Base-by-base conservation (phyloP, 2,329 filamentous ascomycete genomes). In the Curvularia hawaiiensis region DNA sequence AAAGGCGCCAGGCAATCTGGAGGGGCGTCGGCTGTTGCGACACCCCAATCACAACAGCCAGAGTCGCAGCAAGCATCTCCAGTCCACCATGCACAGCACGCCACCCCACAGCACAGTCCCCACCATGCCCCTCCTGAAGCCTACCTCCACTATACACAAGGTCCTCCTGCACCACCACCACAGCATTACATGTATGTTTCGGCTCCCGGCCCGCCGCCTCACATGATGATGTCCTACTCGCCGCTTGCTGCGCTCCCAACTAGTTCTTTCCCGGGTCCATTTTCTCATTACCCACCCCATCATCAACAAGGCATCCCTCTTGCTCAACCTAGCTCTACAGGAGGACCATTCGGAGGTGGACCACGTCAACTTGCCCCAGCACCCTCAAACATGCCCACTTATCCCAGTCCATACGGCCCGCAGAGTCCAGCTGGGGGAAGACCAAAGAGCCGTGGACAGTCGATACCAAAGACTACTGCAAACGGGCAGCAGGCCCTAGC, bases 341-440 rank as follows among this genome's bases (percentile, higher is more conserved):
- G 26, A 18, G 51, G 46, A 41, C 45, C 24, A 2, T 60, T 54
- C 44, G 61, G 58, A 6, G 59, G 31, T 20, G 54, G 51, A 10
- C 51, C 67, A 7, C 66, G 68, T 33, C 57, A 67, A 43, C 66
- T 70, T 24, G 67, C 66, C 39, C 69, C 69, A 8, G 66, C 68
- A 30, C 71, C 70, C 30, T 50, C 62, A 26, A 55, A 67, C 31
- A 57, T 65, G 31, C 59, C 60, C 5, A 58, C 60, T 18, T 74
- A 74, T 50, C 67, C 69, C 4, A 70, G 66, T 30, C 72, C 72
- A 18, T 75, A 71, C 45, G 70, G 71, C 7, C 70, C 71, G 12
- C 67, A 70, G 18, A 62, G 59, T 24, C 63, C 63, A 22, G 60
- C 61, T 9, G 62, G 61, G 2, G 56, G 66, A 18, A 60, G 66